Evolutionary conservation across 805 yeast species (phyloP).

Genomic region (Cephaloascus albidus): DNA sequence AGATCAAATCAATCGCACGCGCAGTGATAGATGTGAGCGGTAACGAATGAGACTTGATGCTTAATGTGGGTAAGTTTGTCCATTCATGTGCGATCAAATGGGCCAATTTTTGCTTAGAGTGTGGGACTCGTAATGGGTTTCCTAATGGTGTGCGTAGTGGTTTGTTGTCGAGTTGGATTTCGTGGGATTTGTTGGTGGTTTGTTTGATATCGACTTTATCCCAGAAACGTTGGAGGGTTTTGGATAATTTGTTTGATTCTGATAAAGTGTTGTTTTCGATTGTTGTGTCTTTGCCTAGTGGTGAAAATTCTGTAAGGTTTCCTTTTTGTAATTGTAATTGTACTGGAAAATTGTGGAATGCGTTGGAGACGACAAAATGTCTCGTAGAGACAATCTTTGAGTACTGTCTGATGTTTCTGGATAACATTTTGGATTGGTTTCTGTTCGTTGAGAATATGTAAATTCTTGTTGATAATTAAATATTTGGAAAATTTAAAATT

Average conservation of each 20-base stretch:
- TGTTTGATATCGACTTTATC: slow-evolving; percentile 47
- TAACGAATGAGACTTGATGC: slow-evolving; percentile 65
- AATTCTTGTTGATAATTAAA: too few species aligned
- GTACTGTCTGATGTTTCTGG: background rate
- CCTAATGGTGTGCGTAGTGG: slow-evolving; percentile 84
- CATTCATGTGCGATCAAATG: slow-evolving; percentile 79
- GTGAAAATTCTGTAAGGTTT: background rate
- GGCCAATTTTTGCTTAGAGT: slow-evolving; percentile 52
- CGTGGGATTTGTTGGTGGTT: slow-evolving; percentile 22
- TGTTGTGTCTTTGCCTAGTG: slow-evolving; percentile 13
- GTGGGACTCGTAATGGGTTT: slow-evolving; percentile 55
- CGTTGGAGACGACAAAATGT: too few species aligned
- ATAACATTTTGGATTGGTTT: too few species aligned
- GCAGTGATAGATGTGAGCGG: slow-evolving; percentile 86
- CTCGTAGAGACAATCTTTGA: too few species aligned
- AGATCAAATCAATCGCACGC: slow-evolving; percentile 70
- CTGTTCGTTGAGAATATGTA: too few species aligned
- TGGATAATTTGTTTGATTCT: slow-evolving; percentile 62
- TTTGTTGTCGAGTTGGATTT: slow-evolving; percentile 62
- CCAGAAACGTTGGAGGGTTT: slow-evolving; percentile 74
- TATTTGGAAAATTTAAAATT: too few species aligned
- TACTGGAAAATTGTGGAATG: too few species aligned
- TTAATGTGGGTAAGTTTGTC: slow-evolving; percentile 58
- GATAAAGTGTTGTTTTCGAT: slow-evolving; percentile 43
- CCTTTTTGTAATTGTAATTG: too few species aligned